Base-by-base conservation (phyloP, 1,284 basidiomycete genomes). In the Marasmius sp. region DNA sequence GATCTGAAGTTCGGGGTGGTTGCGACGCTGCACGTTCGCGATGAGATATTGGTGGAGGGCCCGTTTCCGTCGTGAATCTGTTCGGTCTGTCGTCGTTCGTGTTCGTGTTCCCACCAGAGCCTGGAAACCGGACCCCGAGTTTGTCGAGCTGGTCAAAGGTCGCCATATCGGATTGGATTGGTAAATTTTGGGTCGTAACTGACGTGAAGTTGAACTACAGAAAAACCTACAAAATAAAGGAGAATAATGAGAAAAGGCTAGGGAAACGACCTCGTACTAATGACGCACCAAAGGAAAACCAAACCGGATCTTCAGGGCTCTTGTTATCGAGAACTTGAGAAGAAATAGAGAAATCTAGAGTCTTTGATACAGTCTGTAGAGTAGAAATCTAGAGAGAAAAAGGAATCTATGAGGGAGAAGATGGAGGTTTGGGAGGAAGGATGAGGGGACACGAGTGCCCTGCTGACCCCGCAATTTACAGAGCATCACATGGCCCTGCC, bases 1-100 rank as follows among this genome's bases (percentile, higher is more conserved):
- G 78, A 43, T 77, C 78, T 53, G 80, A 78, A 3, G 79, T 75
- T 62, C 81, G 81, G 4, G 88, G 88, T 16, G 88, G 88, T 68
- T 90, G 88, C 71, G 85, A 87, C 1, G 88, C 82, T 43, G 88
- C 88, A 62, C 88, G 78, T 71, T 88, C 85, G 59, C 83, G 77
- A 41, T 48, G 76, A 75, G 4, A 72, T 70, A 49, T 84, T 71
- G 61, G 85, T 84, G 9, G 81, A 79, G 0, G 86, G 12, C 20
- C 47, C 6, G 61, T 53, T 18, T 36, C 47, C 18, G 57, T 27
- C 34, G 58, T 49, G 39, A 64, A 64, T 8, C 62, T 57, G 49
- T 64, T 64, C n/a, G 59, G 51, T 20, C 62, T 49, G 38, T 64
- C 57, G 43, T 64, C 57, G 27, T 61, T 49, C 47, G 56, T 52